Conservation (phyloP, 1,284 basidiomycete genomes). For the Sutorius eximius region DNA sequence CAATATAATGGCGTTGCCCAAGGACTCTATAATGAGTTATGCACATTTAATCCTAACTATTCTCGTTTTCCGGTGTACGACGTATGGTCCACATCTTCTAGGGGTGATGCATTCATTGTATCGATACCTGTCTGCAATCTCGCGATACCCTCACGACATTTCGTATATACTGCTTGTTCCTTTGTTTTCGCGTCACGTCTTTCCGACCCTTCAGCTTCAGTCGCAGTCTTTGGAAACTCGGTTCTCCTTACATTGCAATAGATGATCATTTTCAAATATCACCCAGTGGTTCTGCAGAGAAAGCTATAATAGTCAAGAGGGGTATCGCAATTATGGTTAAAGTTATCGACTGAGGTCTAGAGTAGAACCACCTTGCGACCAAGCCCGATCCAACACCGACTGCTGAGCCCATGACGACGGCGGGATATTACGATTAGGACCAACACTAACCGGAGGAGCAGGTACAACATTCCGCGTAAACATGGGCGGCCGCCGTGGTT, state of each 20-base stretch:
- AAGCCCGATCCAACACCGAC: constrained; percentile 37
- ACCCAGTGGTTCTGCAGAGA: not conserved
- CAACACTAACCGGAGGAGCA: constrained; percentile 37
- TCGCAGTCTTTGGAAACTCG: not conserved
- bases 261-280: constrained; percentile 4
- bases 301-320: not conserved
- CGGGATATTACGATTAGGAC: constrained; percentile 26
- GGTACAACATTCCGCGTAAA: constrained; percentile 40
- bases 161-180: not conserved
- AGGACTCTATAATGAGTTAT: constrained; percentile 33
- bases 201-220: not conserved
- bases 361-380: constrained; percentile 38
- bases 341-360: constrained; percentile 41
- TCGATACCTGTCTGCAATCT: constrained; percentile 26
- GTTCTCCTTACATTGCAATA: constrained; percentile 10
- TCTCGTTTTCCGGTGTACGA: constrained; percentile 13
- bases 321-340: constrained; percentile 11
- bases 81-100: not conserved
- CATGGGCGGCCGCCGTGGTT: constrained; percentile 46
- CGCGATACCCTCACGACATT: constrained; percentile 21
- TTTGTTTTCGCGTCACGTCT: constrained; percentile 1
- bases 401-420: constrained; percentile 34
- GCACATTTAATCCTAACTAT: constrained; percentile 36
- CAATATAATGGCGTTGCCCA: constrained; percentile 7
- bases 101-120: constrained; percentile 20